Conservation (phyloP, 2,329 filamentous ascomycete species). For the Aspergillus alliaceus region DNA sequence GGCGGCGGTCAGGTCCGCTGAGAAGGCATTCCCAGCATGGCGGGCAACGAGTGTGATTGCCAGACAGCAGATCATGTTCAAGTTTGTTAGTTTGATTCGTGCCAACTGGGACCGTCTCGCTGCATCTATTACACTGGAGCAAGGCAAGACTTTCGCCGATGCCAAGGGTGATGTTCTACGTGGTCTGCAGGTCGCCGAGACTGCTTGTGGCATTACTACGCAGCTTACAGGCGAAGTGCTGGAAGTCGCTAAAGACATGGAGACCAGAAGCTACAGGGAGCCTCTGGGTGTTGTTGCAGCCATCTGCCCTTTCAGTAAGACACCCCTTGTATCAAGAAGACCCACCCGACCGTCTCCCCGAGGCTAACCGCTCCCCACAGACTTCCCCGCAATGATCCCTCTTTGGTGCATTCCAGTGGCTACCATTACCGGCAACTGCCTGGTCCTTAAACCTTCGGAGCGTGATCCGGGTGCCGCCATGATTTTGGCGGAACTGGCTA, state of each 20-base stretch:
- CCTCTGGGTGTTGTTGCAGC: conserved; percentile 65
- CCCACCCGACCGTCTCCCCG: conserved; percentile 2
- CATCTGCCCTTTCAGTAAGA: conserved; percentile 66
- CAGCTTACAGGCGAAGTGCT: conserved; percentile 67
- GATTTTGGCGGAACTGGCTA: conserved; percentile 64
- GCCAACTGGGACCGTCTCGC: conserved; percentile 66
- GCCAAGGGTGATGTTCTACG: conserved; percentile 66
- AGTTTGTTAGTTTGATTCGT: conserved; percentile 62
- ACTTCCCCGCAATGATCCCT: conserved; percentile 72
- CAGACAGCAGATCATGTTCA: conserved; percentile 66
- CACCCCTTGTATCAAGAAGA: not conserved
- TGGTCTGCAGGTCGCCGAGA: conserved; percentile 67
- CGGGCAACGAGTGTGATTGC: conserved; percentile 59
- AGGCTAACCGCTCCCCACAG: conserved; percentile 34
- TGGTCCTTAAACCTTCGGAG: conserved; percentile 67
- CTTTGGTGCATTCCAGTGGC: conserved; percentile 67
- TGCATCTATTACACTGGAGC: conserved; percentile 65
- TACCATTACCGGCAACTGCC: conserved; percentile 64
- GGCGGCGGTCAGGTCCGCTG: conserved; percentile 61
- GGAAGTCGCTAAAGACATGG: conserved; percentile 70
- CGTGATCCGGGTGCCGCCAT: conserved; percentile 65
- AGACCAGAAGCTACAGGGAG: conserved; percentile 66
- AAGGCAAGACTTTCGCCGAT: conserved; percentile 68
- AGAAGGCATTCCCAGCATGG: conserved; percentile 65
- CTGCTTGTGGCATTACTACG: conserved; percentile 65